Conservation (phyloP, 805 yeast genomes). For the Zygosaccharomyces rouxii region DNA sequence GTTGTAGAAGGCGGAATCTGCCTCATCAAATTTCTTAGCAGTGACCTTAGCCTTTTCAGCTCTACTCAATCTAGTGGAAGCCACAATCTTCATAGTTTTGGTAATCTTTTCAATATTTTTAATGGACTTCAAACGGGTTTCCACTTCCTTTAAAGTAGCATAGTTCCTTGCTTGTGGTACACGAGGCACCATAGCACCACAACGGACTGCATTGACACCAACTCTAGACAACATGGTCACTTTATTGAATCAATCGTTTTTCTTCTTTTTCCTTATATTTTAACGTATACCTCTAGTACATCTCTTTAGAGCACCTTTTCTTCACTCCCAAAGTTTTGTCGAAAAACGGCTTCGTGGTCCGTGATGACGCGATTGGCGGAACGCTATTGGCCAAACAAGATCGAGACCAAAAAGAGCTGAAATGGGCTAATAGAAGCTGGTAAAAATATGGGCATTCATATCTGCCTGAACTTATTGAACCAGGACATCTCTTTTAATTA, state of each 20-base stretch:
- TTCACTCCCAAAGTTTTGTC: not conserved
- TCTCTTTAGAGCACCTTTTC: not conserved
- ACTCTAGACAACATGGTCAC: conserved; percentile 12
- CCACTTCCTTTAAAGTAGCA: conserved; percentile 98
- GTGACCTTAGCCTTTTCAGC: conserved; percentile 93
- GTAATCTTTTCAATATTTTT: conserved; percentile 99
- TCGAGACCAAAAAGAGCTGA: not conserved
- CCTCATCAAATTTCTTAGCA: conserved; percentile 77
- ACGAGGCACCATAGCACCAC: conserved; percentile 7
- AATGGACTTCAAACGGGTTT: conserved; percentile 94
- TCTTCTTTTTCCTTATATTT: not conserved
- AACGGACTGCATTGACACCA: conserved; percentile 12
- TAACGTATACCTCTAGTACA: not conserved
- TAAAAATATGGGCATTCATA: not conserved
- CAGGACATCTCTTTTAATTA: not conserved
- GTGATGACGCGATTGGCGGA: not conserved
- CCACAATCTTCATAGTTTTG: conserved; percentile 99
- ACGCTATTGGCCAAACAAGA: not conserved
- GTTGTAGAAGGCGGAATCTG: conserved; percentile 73
- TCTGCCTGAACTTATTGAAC: not conserved
- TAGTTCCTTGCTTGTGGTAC: conserved; percentile 56
- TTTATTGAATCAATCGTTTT: not conserved
- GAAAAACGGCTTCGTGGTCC: not conserved
- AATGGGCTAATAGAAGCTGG: not conserved
- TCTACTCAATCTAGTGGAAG: conserved; percentile 91